Base-by-base conservation (phyloP, 2,329 filamentous ascomycete genomes). In the Elsinoe arachidis region DNA sequence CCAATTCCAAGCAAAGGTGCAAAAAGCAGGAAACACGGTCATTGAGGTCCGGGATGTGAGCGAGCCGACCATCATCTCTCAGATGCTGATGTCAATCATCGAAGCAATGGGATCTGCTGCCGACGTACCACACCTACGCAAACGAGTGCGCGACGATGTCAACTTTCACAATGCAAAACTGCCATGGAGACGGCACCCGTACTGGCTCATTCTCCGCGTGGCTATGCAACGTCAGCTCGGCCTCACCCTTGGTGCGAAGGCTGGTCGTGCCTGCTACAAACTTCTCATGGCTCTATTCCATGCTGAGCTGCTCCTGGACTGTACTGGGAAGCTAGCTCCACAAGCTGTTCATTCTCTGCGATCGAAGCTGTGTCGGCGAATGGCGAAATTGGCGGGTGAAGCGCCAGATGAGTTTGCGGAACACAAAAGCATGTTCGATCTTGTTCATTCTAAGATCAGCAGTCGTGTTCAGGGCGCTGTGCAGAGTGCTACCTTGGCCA, bases 201-300 rank as follows among this genome's bases (percentile, higher is more conserved):
- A 80, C 53, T 88, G 83, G 79, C 76, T 88, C 0, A 70, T 83
- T 0, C 66, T 87, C 3, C 79, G 83, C 0, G 82, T 88, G 1
- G 73, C 76, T 0, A 63, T 81, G 1, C 76, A 83, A 51, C 75
- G 83, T 0, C 72, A 78, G 6, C 70, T 87, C 2, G 33, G 39
- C 26, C 37, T 35, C 15, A 6, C 30, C 4, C 19, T 56, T 11
- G 53, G 53, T 14, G n/a, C 37, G 4, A 12, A 44, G 15, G 5
- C 46, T 23, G 53, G 53, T 12, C 9, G 0, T 73, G 69, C 23
- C 60, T 71, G 1, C 19, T 64, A 0, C 61, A 78, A 1, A 76
- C 76, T 1, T 47, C 56, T 72, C 2, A 46, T 82, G 0, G 61
- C 85, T 1, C 66, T 76, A 0, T 61, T 71, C 0, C 68, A 85